phyloP scores from a whole-genome alignment of 345 rosid species.

The Eucalyptus globulus region DNA sequence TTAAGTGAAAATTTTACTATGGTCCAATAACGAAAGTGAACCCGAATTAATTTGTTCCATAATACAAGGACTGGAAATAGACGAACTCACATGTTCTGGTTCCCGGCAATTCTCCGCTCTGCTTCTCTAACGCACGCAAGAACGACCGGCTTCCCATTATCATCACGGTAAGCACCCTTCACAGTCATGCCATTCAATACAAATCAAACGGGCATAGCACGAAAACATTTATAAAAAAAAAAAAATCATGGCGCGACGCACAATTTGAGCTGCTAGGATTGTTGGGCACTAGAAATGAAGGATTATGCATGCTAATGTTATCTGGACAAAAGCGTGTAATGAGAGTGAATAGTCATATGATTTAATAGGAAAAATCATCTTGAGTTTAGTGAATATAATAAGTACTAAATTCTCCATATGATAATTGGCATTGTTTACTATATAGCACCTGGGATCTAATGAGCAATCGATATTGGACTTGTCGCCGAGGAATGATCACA shows the following conservation, averaged over 20 bases:
- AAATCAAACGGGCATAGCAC: neutral
- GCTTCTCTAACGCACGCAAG: slow-evolving; percentile 91
- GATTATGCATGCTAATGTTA: neutral
- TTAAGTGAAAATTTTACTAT: neutral
- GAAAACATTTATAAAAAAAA: neutral
- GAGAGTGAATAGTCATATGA: neutral
- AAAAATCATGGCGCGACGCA: rapidly evolving
- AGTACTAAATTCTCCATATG: neutral
- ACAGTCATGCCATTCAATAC: neutral
- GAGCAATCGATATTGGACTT: neutral
- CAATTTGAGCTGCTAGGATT: neutral
- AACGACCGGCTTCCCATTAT: slow-evolving; percentile 89
- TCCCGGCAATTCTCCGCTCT: slow-evolving; percentile 75
- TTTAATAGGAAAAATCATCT: neutral
- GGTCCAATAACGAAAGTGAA: neutral
- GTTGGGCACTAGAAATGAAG: neutral
- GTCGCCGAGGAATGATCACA: neutral
- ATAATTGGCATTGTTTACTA: neutral
- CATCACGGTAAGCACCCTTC: slow-evolving; percentile 95
- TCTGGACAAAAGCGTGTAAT: neutral
- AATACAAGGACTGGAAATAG: neutral
- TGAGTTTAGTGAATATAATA: neutral
- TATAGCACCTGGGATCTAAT: neutral
- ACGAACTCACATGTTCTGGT: slow-evolving; percentile 48
- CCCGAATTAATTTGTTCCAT: neutral